Base-by-base conservation (phyloP, 116 monocot genomes). In the Iris pallida region DNA sequence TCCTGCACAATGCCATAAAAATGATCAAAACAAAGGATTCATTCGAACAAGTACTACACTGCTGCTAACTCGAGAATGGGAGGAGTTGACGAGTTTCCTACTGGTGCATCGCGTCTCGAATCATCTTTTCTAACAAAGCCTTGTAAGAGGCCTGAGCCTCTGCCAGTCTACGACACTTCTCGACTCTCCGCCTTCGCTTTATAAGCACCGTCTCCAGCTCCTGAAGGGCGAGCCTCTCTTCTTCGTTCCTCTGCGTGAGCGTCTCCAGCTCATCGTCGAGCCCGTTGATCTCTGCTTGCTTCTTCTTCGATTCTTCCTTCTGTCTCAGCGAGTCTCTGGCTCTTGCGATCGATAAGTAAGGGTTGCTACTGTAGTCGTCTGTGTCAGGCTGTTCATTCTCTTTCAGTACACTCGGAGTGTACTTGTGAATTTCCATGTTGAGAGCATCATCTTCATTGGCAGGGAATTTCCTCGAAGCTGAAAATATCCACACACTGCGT, bases 41-140 rank as follows among this genome's bases (percentile, higher is more conserved):
- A 16, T n/a, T 15, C 5, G 4, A 54, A 54, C 15, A 54, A n/a
- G 5, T 16, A n/a, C 54, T 5, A 6, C n/a, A n/a, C n/a, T n/a
- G n/a, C n/a, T n/a, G n/a, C 30, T 30, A 30, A 30, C 0, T 30
- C 30, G 30, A 30, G 30, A 30, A 30, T 3, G 30, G 30, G 13
- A n/a, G 30, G 30, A 30, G 30, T 30, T 30, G 4, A 13, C 54
- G n/a, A n/a, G 16, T 57, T 44, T 4, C 89, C 87, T 87, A 97
- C 92, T 90, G 85, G 68, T 92, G 87, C 97, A 90, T 92, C 44
- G 87, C 83, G 53, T 92, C 97, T 64, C 87, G 76, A 45, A 97
- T 97, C 97, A 97, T 92, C 75, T 88, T 92, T 58, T 97, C 93
- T 5, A 97, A 68, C 16, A 90, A 61, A 7, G 77, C 66, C 20